phyloP scores from a whole-genome alignment of 2,329 filamentous ascomycete species.

The Hypoxylon sp. region DNA sequence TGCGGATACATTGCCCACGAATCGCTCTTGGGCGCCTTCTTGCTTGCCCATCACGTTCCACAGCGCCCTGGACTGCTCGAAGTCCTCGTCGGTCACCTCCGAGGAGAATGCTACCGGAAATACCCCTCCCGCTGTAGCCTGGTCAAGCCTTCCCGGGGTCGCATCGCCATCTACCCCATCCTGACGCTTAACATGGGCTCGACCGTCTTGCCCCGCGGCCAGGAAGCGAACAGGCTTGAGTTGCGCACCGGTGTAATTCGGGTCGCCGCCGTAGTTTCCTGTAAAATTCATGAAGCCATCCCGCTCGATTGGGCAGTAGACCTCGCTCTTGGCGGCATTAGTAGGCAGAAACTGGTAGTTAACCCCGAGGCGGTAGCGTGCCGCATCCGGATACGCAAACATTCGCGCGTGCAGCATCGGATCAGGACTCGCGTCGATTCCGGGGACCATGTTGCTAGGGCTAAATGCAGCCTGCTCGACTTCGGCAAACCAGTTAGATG shows the following conservation, averaged over 20 bases:
- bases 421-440: constrained; percentile 65
- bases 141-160: constrained; percentile 3
- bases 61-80: constrained; percentile 32
- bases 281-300: constrained; percentile 38
- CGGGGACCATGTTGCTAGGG: constrained; percentile 66
- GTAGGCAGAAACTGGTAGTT: constrained; percentile 56
- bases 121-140: not conserved
- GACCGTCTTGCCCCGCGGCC: not conserved
- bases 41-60: constrained; percentile 32
- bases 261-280: constrained; percentile 28
- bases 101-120: constrained; percentile 31
- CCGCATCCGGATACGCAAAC: constrained; percentile 67
- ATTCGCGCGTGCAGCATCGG: constrained; percentile 65
- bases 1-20: constrained; percentile 31
- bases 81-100: constrained; percentile 34
- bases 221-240: constrained; percentile 27
- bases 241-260: constrained; percentile 26
- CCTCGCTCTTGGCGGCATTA: constrained; percentile 24
- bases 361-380: constrained; percentile 67
- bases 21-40: constrained; percentile 33
- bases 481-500: constrained; percentile 51
- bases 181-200: not conserved
- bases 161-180: not conserved
- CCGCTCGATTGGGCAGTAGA: constrained; percentile 34
- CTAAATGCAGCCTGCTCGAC: constrained; percentile 70